Evolutionary conservation across 768 basidiomycete genomes (phyloP), one percentile per base, ranked within the genome.

Genomic region (Lactarius hatsudake): DNA sequence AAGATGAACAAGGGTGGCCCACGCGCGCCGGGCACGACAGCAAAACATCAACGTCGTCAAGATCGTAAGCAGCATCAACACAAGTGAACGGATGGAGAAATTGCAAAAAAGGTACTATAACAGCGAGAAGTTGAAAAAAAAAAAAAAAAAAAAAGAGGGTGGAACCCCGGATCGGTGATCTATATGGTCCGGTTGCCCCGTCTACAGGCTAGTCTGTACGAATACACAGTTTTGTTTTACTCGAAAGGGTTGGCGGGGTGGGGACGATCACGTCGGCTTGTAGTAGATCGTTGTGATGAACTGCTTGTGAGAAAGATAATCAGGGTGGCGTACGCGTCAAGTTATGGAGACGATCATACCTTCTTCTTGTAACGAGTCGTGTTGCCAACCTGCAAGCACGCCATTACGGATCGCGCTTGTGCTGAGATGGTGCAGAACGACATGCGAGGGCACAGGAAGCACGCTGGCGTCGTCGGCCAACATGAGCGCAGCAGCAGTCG

Each of bases 321-420:
- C 3, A 17, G 6, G 28, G 7, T n/a, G 62, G 67, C 13, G 40
- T 51, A 20, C 4, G 34, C 7, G 13, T 40, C 62, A 20, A n/a
- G 45, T 20, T 3, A 2, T 38, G 3, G 23, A 54, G 56, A 61
- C n/a, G 28, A 32, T 9, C 81, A 20, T 73, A 93, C 93, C 89
- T 96, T 98, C 80, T 91, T 86, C 78, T 87, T 82, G 80, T 97
- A 98, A 74, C 96, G 81, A 60, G 89, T 94, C 65, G 96, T 98
- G 67, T 87, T 93, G 32, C 89, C 95, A 6, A 98, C 94, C 94
- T 45, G 94, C 95, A 59, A 98, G 77, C 56, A 96, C 93, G 8
- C 94, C 95, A 75, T 95, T 95, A 77, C 87, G 83, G 68, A 98
- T 98, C 61, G 96, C 95, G 73, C 94, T 96, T 68, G 96, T 97